phyloP scores from a whole-genome alignment of 2,329 filamentous ascomycete genomes.

The Fusarium nygamai region DNA sequence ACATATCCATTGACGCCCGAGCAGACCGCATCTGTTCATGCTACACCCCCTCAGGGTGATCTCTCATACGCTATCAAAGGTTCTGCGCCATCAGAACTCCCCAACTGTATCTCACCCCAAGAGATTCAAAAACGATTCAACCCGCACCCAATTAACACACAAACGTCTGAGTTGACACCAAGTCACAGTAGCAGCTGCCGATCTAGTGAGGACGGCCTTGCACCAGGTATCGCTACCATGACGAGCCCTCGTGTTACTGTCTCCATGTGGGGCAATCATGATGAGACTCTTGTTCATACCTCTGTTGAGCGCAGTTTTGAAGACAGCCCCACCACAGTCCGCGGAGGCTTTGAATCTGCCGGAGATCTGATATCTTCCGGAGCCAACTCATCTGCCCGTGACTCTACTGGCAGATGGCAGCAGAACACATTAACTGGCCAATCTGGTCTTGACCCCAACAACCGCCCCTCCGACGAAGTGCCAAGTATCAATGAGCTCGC shows the following conservation, averaged over 20 bases:
- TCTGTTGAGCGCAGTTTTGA: constrained; percentile 53
- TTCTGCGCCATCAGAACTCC: constrained; percentile 38
- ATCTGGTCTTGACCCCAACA: constrained; percentile 58
- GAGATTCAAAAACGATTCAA: constrained; percentile 55
- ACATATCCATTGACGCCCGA: constrained; percentile 62
- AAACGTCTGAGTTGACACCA: constrained; percentile 57
- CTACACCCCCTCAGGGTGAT: constrained; percentile 54
- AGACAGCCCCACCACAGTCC: constrained; percentile 50
- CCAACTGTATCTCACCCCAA: constrained; percentile 54
- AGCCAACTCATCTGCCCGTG: constrained; percentile 46
- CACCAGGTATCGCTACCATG: constrained; percentile 53
- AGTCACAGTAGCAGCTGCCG: constrained; percentile 59
- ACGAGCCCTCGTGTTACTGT: constrained; percentile 66
- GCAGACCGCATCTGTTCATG: constrained; percentile 60
- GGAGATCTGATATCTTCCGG: constrained; percentile 52
- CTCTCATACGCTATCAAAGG: constrained; percentile 41
- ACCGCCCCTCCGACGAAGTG: constrained; percentile 56
- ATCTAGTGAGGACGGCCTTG: constrained; percentile 61
- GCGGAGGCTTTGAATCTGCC: constrained; percentile 50
- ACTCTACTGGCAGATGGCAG: constrained; percentile 55
- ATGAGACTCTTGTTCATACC: constrained; percentile 49
- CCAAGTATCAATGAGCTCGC: constrained; percentile 61
- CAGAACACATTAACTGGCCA: constrained; percentile 52
- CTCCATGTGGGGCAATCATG: constrained; percentile 63
- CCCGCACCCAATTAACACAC: constrained; percentile 44